Percentiles rank a stretch among this genome's conserved stretches.
These are phyloP conservation scores for Elsinoe ampelina DNA, from an alignment of 2,329 filamentous ascomycete species.

Conservation along the genomic window DNA sequence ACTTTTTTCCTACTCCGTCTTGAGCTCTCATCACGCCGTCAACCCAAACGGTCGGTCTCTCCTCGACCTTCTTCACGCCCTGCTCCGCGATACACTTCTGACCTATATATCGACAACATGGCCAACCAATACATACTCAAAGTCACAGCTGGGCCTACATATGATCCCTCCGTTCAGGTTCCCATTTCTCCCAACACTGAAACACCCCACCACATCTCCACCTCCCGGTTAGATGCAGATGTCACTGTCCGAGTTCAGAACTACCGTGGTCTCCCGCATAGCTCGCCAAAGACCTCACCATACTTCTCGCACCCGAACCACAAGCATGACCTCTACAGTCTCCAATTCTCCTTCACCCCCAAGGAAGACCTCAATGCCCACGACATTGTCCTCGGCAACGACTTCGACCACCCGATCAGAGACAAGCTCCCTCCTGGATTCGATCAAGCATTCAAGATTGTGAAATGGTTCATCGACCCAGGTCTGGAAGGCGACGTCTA, in stretches of 20 bases:
- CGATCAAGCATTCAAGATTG: constrained; percentile 70
- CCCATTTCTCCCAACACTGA: constrained; percentile 66
- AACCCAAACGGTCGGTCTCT: constrained; percentile 3
- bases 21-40: constrained; percentile 1
- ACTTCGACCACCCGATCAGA: constrained; percentile 85
- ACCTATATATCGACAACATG: constrained; percentile 28
- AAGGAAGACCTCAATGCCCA: constrained; percentile 55
- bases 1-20: neutral
- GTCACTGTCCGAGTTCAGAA: constrained; percentile 67
- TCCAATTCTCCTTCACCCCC: constrained; percentile 70
- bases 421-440: constrained; percentile 81
- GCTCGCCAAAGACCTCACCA: constrained; percentile 58
- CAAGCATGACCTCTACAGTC: constrained; percentile 70
- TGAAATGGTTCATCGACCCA: constrained; percentile 86
- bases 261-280: constrained; percentile 58
- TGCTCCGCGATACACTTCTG: too few relatives aligned
- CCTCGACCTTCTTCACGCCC: too few relatives aligned
- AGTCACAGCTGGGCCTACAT: constrained; percentile 71
- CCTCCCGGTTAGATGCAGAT: constrained; percentile 53
- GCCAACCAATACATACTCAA: constrained; percentile 67
- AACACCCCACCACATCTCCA: constrained; percentile 53
- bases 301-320: constrained; percentile 72
- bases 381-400: constrained; percentile 85
- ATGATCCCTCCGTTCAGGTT: constrained; percentile 62
- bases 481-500: constrained; percentile 85